These are phyloP conservation scores for Suhomyces canberraensis DNA, from an alignment of 805 yeast genomes.

Conservation along the genomic window DNA sequence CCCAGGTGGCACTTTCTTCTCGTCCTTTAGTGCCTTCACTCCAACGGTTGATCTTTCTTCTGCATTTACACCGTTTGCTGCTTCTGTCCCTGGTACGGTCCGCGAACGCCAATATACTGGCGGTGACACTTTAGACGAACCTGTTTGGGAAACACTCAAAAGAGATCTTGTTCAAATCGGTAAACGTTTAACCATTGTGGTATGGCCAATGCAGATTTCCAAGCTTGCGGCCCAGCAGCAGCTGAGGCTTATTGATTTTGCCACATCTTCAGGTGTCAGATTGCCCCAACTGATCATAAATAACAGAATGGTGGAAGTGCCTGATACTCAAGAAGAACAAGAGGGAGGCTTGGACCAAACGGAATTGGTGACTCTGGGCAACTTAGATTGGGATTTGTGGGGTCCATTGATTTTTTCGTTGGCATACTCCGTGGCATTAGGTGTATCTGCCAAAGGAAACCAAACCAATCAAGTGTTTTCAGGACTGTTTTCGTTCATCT, in stretches of 20 bases:
- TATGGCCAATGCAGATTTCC: constrained; percentile 43
- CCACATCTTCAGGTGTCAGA: constrained; percentile 32
- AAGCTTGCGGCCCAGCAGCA: constrained; percentile 36
- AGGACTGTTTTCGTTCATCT: constrained; percentile 58
- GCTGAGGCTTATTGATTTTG: constrained; percentile 31
- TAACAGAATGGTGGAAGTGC: constrained; percentile 26
- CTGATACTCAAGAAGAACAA: constrained; percentile 14
- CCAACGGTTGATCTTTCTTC: constrained; percentile 38
- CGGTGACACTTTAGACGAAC: constrained; percentile 72
- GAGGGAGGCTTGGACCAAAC: constrained; percentile 20
- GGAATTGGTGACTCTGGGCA: constrained; percentile 11
- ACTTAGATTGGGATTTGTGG: constrained; percentile 63
- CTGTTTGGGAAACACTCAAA: constrained; percentile 53
- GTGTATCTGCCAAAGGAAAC: constrained; percentile 41
- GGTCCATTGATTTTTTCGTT: constrained; percentile 68
- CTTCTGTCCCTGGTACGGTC: constrained; percentile 16
- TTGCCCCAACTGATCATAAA: constrained; percentile 33
- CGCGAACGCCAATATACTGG: constrained; percentile 57
- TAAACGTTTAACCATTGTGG: constrained; percentile 34
- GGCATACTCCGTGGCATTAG: constrained; percentile 50
- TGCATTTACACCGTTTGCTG: constrained; percentile 32
- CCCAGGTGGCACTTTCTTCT: constrained; percentile 7
- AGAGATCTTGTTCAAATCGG: constrained; percentile 38
- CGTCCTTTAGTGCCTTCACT: constrained; percentile 9
- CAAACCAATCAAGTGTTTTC: constrained; percentile 56